Conservation (phyloP, 1,139 yeast species). For the Lodderomyces beijingensis region DNA sequence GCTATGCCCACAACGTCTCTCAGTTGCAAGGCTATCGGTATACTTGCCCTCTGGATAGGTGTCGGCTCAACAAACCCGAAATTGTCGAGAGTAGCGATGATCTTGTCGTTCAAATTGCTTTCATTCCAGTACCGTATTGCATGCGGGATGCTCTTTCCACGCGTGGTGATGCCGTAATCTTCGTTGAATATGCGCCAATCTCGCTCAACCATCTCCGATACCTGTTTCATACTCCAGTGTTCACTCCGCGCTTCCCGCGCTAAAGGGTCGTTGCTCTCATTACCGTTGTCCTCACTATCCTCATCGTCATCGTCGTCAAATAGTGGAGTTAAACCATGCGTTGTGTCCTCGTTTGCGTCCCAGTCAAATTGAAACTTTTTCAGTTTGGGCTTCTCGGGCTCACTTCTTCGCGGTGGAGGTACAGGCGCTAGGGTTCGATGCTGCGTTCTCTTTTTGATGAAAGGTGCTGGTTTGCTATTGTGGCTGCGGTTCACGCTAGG, state of each 20-base stretch:
- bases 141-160: conserved; percentile 47
- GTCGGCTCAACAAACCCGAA: conserved; percentile 65
- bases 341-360: conserved; percentile 66
- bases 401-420: neutral
- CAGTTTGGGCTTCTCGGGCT: neutral
- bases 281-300: conserved; percentile 8
- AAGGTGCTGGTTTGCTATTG: too few relatives aligned
- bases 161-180: conserved; percentile 64
- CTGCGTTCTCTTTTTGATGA: too few relatives aligned
- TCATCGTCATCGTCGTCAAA: conserved; percentile 12
- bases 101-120: conserved; percentile 34
- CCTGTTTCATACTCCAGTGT: conserved; percentile 71
- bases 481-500: too few relatives aligned
- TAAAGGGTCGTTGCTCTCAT: conserved; percentile 11
- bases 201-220: conserved; percentile 64
- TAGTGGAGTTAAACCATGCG: conserved; percentile 41
- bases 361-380: conserved; percentile 59
- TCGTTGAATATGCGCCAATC: conserved; percentile 91
- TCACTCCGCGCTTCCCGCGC: conserved; percentile 17
- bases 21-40: conserved; percentile 62
- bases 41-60: conserved; percentile 84
- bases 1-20: conserved; percentile 87
- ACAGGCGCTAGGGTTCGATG: too few relatives aligned
- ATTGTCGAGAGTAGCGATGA: conserved; percentile 28
- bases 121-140: conserved; percentile 80